Evolutionary conservation across 176 grass and related monocot genomes (phyloP).

Genomic region (Ensete glaucum): DNA sequence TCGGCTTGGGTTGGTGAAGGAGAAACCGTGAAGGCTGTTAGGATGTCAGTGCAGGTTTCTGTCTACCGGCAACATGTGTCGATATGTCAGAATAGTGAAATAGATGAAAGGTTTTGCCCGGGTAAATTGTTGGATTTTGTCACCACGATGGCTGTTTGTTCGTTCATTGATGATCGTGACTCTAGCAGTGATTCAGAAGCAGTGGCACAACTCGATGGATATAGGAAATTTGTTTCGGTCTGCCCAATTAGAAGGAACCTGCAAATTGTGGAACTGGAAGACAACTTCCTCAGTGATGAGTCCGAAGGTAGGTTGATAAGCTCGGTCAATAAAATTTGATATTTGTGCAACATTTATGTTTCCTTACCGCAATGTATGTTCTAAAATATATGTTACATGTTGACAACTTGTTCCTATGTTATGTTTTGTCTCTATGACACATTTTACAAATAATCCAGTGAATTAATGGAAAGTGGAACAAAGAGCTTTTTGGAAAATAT

Average conservation of each 20-base stretch:
- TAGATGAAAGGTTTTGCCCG: slow-evolving; percentile 1
- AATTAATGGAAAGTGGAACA: neutral
- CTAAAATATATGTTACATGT: neutral
- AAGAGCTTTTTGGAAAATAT: no score
- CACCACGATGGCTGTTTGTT: slow-evolving; percentile 4
- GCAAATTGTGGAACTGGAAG: neutral
- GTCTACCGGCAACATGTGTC: slow-evolving; percentile 2
- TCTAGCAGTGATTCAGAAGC: neutral
- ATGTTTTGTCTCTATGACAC: neutral
- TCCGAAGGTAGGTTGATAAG: slow-evolving; percentile 8
- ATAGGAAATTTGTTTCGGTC: slow-evolving; percentile 10
- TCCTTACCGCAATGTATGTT: neutral
- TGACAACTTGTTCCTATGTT: neutral
- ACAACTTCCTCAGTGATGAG: neutral
- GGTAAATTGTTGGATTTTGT: slow-evolving; percentile 12
- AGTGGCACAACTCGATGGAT: neutral
- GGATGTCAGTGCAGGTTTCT: slow-evolving; percentile 3
- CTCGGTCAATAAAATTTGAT: neutral
- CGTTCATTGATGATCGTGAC: neutral
- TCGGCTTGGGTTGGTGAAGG: neutral
- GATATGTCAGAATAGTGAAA: slow-evolving; percentile 1
- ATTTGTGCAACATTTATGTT: neutral
- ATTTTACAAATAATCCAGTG: neutral
- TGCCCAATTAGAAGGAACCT: neutral
- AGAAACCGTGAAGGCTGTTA: slow-evolving; percentile 2